These are phyloP conservation scores for Stygiomarasmius scandens DNA, from an alignment of 1,284 basidiomycete species.

Conservation along the genomic window DNA sequence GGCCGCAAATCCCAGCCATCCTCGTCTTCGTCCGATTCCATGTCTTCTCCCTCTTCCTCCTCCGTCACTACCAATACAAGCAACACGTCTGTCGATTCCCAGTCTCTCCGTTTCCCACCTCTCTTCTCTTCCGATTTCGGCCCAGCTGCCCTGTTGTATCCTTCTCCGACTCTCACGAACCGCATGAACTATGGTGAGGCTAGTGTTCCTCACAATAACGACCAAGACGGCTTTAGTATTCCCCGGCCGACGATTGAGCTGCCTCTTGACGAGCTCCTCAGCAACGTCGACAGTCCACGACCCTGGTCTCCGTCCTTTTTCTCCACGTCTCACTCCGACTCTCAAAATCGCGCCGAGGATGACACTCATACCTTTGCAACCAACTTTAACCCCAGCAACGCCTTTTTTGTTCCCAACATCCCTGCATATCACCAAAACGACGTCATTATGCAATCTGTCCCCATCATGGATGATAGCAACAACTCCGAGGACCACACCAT, in stretches of 20 bases:
- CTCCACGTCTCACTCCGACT: slow-evolving; percentile 6
- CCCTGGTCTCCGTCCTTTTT: slow-evolving; percentile 20
- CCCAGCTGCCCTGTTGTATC: slow-evolving; percentile 72
- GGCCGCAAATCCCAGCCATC: slow-evolving; percentile 35
- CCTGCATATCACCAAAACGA: slow-evolving; percentile 24
- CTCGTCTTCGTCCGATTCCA: slow-evolving; percentile 13
- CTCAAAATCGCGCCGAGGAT: slow-evolving; percentile 5
- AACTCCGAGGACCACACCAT: background rate
- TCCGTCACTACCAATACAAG: slow-evolving; percentile 11
- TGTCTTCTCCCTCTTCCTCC: slow-evolving; percentile 1
- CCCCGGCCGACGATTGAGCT: slow-evolving; percentile 79
- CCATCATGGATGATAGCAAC: slow-evolving; percentile 4
- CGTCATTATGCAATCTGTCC: slow-evolving; percentile 28
- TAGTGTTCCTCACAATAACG: slow-evolving; percentile 41
- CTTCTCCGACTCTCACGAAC: slow-evolving; percentile 63
- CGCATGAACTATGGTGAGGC: slow-evolving; percentile 77
- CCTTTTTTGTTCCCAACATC: slow-evolving; percentile 15
- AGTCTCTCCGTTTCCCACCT: slow-evolving; percentile 62
- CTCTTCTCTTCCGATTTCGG: slow-evolving; percentile 74
- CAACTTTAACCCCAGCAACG: slow-evolving; percentile 2
- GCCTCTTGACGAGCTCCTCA: slow-evolving; percentile 74
- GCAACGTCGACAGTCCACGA: slow-evolving; percentile 35
- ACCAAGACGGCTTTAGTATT: slow-evolving; percentile 59
- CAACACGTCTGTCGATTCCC: slow-evolving; percentile 24
- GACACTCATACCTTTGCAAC: slow-evolving; percentile 1